Percentiles rank a stretch among this genome's conserved stretches.
Evolutionary conservation across 768 basidiomycete genomes (phyloP).

Genomic region (Tremella fuciformis): DNA sequence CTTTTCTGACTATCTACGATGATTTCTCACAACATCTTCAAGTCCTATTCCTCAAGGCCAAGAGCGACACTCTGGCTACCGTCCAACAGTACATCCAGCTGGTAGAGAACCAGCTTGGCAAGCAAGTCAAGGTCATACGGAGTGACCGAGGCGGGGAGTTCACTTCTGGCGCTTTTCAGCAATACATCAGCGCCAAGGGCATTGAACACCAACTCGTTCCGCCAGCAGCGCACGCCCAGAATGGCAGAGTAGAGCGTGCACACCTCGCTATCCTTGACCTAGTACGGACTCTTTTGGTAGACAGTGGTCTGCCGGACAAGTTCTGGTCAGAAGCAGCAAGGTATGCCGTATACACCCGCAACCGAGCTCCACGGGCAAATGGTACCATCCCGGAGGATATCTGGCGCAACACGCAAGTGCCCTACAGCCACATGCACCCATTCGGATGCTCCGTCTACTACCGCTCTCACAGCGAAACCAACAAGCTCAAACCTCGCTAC

Average conservation of each 20-base stretch:
- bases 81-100: not conserved
- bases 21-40: constrained; percentile 1
- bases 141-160: constrained; percentile 14
- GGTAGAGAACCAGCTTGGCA: constrained; percentile 5
- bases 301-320: no score
- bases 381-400: constrained; percentile 9
- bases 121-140: constrained; percentile 2
- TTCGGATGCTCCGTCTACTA: not conserved
- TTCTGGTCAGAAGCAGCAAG: constrained; percentile 10
- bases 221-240: no score
- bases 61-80: not conserved
- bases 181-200: not conserved
- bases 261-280: constrained; percentile 10
- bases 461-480: not conserved
- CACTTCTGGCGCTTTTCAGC: not conserved
- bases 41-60: no score
- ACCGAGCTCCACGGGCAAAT: constrained; percentile 4
- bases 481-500: not conserved
- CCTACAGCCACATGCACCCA: no score
- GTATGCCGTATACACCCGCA: constrained; percentile 5
- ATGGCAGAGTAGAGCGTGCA: constrained; percentile 12
- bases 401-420: not conserved
- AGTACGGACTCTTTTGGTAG: constrained; percentile 6
- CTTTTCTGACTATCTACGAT: not conserved
- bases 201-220: constrained; percentile 7